A percentile compares a stretch with the other conserved stretches of the same genome.
Conservation (phyloP, 2,329 filamentous ascomycete genomes). For the Keithomyces neogunnii region DNA sequence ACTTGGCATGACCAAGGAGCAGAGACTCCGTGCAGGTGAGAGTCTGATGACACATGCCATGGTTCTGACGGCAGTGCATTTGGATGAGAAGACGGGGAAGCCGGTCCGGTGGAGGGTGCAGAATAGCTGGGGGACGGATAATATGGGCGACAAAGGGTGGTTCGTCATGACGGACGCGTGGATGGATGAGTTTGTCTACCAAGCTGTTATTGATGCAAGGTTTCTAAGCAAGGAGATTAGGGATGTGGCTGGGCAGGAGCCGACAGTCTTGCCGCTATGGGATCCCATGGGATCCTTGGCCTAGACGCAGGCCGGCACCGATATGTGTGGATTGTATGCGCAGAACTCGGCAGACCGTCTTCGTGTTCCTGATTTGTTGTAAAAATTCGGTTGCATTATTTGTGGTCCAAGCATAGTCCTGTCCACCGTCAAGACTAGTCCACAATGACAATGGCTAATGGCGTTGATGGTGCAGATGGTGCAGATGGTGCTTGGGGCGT, state of each 20-base stretch:
- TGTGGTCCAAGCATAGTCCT: too few relatives aligned
- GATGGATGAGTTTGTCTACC: constrained; percentile 77
- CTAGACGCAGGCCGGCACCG: constrained; percentile 18
- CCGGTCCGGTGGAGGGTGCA: constrained; percentile 76
- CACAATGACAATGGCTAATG: too few relatives aligned
- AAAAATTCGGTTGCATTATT: too few relatives aligned
- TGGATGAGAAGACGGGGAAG: constrained; percentile 53
- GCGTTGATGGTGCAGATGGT: too few relatives aligned
- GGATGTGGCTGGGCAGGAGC: constrained; percentile 62
- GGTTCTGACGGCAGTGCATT: constrained; percentile 80
- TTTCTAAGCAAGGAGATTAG: constrained; percentile 57
- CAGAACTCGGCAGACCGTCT: too few relatives aligned
- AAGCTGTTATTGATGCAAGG: constrained; percentile 72
- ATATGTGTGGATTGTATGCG: too few relatives aligned
- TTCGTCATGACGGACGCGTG: constrained; percentile 81
- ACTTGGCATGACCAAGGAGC: constrained; percentile 66
- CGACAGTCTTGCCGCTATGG: constrained; percentile 67
- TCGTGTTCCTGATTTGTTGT: too few relatives aligned
- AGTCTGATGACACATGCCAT: constrained; percentile 86
- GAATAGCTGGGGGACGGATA: constrained; percentile 68
- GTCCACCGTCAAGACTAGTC: too few relatives aligned
- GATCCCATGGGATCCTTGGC: constrained; percentile 73
- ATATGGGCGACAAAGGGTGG: constrained; percentile 67
- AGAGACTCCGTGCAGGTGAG: constrained; percentile 65
- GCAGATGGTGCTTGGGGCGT: too few relatives aligned